phyloP scores from a whole-genome alignment of 257 asterid species.

The Thymus mandschuricus region DNA sequence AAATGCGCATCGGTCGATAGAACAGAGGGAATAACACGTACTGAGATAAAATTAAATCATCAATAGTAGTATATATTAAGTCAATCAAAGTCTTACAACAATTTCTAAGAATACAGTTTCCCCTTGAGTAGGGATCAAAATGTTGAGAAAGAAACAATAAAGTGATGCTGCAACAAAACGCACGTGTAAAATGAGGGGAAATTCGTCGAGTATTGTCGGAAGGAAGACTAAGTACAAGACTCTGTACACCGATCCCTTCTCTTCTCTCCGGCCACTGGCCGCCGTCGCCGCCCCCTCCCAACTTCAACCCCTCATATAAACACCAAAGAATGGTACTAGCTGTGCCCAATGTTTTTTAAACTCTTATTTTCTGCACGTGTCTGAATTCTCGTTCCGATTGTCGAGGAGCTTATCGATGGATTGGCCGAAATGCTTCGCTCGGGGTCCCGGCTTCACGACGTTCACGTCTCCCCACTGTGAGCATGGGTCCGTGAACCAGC shows the following conservation, averaged over 20 bases:
- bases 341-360: slow-evolving; percentile 5
- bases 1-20: too few species aligned
- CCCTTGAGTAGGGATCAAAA: background rate
- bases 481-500: slow-evolving; percentile 85
- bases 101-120: slow-evolving; percentile 4
- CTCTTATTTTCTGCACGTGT: slow-evolving; percentile 58
- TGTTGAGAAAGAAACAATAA: slow-evolving; percentile 4
- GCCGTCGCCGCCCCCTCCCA: slow-evolving; percentile 30
- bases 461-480: slow-evolving; percentile 88
- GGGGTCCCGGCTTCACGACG: slow-evolving; percentile 71
- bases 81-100: background rate
- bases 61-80: background rate
- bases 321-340: slow-evolving; percentile 35
- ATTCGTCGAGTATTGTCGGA: slow-evolving; percentile 19
- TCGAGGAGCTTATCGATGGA: slow-evolving; percentile 55
- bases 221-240: background rate
- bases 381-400: slow-evolving; percentile 53
- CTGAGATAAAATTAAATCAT: background rate
- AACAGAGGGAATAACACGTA: background rate
- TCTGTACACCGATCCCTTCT: slow-evolving; percentile 35
- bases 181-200: slow-evolving; percentile 14
- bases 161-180: slow-evolving; percentile 10
- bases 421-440: slow-evolving; percentile 49
- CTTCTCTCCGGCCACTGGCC: slow-evolving; percentile 22
- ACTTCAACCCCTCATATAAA: slow-evolving; percentile 34